Conservation (phyloP, 306 rosid genomes). For the Castanopsis chinensis region DNA sequence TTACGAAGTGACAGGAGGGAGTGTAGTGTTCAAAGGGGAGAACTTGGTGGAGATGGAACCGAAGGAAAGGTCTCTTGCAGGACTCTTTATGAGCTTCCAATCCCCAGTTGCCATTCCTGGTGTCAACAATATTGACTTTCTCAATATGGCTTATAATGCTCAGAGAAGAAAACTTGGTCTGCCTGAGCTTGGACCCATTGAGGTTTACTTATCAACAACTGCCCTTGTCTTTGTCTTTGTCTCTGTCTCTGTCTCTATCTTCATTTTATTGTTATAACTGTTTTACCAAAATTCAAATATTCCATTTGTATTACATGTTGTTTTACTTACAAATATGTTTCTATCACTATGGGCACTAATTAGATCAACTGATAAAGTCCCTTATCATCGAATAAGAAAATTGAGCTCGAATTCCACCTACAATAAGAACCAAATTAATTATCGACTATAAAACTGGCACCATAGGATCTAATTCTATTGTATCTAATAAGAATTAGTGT, state of each 20-base stretch:
- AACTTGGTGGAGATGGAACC: conserved; percentile 74
- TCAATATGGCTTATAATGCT: conserved; percentile 91
- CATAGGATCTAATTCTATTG: too few relatives aligned
- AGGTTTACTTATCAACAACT: conserved; percentile 43
- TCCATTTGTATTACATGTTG: neutral
- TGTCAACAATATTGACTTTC: conserved; percentile 80
- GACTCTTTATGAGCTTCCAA: conserved; percentile 94
- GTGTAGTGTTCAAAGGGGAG: conserved; percentile 71
- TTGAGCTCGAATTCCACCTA: too few relatives aligned
- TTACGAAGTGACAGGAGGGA: conserved; percentile 85
- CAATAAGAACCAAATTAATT: too few relatives aligned
- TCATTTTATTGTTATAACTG: neutral
- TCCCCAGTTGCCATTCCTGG: conserved; percentile 91
- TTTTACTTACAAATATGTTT: neutral
- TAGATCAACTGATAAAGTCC: too few relatives aligned
- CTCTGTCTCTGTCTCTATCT: neutral
- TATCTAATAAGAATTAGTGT: neutral
- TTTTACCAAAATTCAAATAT: neutral
- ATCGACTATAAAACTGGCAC: too few relatives aligned
- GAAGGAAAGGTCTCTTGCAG: too few relatives aligned
- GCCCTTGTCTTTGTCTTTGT: neutral
- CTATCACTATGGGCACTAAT: too few relatives aligned
- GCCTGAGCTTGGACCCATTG: conserved; percentile 85
- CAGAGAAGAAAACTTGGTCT: conserved; percentile 69
- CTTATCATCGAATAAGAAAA: too few relatives aligned